Evolutionary conservation across 352 stramenopile species (phyloP).

Genomic region (Pythium aristosporum): DNA sequence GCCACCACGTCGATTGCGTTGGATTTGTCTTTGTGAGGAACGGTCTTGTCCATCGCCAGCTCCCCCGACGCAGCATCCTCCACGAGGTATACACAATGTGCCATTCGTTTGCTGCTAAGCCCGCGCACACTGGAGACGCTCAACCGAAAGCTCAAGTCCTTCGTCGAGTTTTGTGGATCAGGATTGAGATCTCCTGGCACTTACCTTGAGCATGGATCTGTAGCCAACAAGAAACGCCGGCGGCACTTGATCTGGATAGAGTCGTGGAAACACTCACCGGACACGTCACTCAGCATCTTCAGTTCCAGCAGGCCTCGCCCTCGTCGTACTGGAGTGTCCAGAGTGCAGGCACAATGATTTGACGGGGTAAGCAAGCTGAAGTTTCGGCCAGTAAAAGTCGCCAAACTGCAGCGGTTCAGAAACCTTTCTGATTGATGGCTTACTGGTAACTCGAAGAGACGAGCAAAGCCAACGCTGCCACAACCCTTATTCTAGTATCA

Average conservation of each 20-base stretch:
- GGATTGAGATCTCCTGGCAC: too few species aligned
- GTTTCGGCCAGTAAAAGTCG: too few species aligned
- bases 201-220: neutral
- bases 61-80: neutral
- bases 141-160: neutral
- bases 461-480: too few species aligned
- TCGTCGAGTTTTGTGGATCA: neutral
- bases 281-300: conserved; percentile 4
- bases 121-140: neutral
- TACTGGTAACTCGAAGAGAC: too few species aligned
- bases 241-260: neutral
- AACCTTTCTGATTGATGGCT: too few species aligned
- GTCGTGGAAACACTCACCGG: conserved; percentile 2
- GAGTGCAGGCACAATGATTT: too few species aligned
- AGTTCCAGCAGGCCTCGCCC: neutral
- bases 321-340: neutral
- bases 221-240: neutral
- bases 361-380: too few species aligned
- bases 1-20: neutral
- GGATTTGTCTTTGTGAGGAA: neutral
- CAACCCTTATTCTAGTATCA: too few species aligned
- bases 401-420: too few species aligned
- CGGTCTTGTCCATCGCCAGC: neutral
- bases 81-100: neutral
- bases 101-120: neutral